Evolutionary conservation across 805 yeast species (phyloP).

Genomic region (Lipomyces orientalis): DNA sequence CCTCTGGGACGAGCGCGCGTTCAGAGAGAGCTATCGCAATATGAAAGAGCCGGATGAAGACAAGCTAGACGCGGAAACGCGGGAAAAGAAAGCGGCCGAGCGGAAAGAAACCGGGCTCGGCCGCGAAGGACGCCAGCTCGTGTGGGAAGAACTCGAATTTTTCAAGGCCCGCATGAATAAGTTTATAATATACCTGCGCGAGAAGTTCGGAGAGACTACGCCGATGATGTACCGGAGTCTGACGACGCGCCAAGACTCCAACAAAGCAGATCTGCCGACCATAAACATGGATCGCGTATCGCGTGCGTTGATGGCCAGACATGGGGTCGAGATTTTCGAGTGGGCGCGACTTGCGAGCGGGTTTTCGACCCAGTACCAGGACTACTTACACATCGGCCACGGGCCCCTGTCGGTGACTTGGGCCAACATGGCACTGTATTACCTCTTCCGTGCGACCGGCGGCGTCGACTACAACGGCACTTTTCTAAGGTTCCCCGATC

Average conservation of each 20-base stretch:
- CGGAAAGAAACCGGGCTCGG: conserved; percentile 23
- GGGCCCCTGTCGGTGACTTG: conserved; percentile 27
- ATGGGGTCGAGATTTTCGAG: conserved; percentile 32
- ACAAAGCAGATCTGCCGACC: conserved; percentile 18
- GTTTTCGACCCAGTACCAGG: conserved; percentile 26
- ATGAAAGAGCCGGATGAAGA: conserved; percentile 20
- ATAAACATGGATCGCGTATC: conserved; percentile 31
- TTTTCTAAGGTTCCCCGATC: conserved; percentile 18
- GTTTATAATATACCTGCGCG: conserved; percentile 18
- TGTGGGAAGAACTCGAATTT: conserved; percentile 34
- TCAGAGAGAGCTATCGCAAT: conserved; percentile 25
- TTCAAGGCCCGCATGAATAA: conserved; percentile 27
- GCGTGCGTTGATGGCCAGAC: conserved; percentile 20
- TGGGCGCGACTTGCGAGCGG: conserved; percentile 30
- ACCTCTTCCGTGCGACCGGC: conserved; percentile 35
- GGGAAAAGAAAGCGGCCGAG: neutral
- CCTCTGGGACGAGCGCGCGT: conserved; percentile 36
- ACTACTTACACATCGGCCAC: conserved; percentile 24
- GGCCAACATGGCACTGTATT: conserved; percentile 27
- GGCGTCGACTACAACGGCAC: conserved; percentile 25
- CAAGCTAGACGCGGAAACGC: conserved; percentile 10
- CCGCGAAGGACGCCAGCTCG: conserved; percentile 32
- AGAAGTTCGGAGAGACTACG: conserved; percentile 16
- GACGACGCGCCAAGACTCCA: conserved; percentile 28
- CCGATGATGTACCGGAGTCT: conserved; percentile 33